Percentiles rank a stretch among this genome's conserved stretches.
These are phyloP conservation scores for Chaetomium tenue DNA, from an alignment of 495 filamentous ascomycete species.

Conservation along the genomic window DNA sequence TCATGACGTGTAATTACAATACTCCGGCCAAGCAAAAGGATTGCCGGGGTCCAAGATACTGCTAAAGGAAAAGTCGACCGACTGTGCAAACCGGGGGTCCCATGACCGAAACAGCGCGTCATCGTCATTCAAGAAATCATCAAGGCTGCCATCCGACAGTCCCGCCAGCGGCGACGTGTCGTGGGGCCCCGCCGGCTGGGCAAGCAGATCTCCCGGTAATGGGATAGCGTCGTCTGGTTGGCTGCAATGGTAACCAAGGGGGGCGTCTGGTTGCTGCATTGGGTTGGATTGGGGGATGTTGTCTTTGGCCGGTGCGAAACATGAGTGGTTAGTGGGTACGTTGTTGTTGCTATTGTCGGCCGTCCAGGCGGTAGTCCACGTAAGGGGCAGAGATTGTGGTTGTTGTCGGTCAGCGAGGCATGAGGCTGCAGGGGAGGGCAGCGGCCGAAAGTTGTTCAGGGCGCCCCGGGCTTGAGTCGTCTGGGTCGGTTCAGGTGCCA, in stretches of 20 bases:
- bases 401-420: not conserved
- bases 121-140: conserved; percentile 19
- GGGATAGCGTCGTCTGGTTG: conserved; percentile 9
- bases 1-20: conserved; percentile 6
- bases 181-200: not conserved
- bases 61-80: conserved; percentile 24
- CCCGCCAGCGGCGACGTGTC: not conserved
- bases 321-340: not conserved
- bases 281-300: not conserved
- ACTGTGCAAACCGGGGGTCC: conserved; percentile 26
- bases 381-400: not conserved
- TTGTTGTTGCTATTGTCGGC: not conserved
- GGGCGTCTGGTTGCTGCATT: not conserved
- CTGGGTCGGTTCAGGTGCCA: not conserved
- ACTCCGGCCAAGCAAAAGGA: conserved; percentile 26
- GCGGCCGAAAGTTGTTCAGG: not conserved
- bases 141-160: not conserved
- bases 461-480: not conserved
- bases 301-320: not conserved
- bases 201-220: not conserved
- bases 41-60: conserved; percentile 25
- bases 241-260: not conserved
- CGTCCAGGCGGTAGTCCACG: conserved; percentile 13
- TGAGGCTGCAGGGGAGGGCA: not conserved
- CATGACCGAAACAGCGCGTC: conserved; percentile 20